These are phyloP conservation scores for Zea mays DNA, from an alignment of 176 grass and related monocot species.

Conservation along the genomic window DNA sequence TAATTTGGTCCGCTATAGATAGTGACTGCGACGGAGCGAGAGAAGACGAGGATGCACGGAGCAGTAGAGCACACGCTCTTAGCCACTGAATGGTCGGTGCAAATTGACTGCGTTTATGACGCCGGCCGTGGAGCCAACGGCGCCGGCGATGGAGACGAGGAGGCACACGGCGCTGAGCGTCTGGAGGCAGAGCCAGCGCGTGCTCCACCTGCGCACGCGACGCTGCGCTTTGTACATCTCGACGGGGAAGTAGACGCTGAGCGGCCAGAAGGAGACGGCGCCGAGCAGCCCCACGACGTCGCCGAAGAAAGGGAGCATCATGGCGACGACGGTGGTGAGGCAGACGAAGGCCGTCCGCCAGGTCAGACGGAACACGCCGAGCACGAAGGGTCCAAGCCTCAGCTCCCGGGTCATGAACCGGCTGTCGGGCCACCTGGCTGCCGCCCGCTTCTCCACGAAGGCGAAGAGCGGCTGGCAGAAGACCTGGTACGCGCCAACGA, in stretches of 20 bases:
- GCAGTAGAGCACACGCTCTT: not conserved
- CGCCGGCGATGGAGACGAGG: constrained; percentile 50
- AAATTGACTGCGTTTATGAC: constrained; percentile 46
- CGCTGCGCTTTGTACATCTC: constrained; percentile 63
- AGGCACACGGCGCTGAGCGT: constrained; percentile 59
- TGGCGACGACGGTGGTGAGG: constrained; percentile 53
- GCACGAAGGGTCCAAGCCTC: not conserved
- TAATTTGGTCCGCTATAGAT: not conserved
- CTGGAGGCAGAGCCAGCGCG: constrained; percentile 56
- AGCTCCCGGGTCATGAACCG: constrained; percentile 44
- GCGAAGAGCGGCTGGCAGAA: constrained; percentile 83
- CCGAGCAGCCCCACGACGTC: constrained; percentile 68
- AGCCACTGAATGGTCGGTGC: constrained; percentile 55
- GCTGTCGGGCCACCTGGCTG: constrained; percentile 52
- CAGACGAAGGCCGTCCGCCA: constrained; percentile 64
- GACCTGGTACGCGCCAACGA: constrained; percentile 82
- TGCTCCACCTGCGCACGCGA: constrained; percentile 31
- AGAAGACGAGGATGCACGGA: not conserved
- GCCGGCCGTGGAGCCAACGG: constrained; percentile 52
- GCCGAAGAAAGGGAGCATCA: constrained; percentile 67
- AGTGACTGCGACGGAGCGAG: not conserved
- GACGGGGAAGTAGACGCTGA: constrained; percentile 66
- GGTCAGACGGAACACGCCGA: constrained; percentile 49
- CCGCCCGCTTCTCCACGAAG: constrained; percentile 59
- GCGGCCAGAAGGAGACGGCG: constrained; percentile 58